These are phyloP conservation scores for Polyplosphaeria fusca DNA, from an alignment of 495 filamentous ascomycete genomes.

Conservation along the genomic window DNA sequence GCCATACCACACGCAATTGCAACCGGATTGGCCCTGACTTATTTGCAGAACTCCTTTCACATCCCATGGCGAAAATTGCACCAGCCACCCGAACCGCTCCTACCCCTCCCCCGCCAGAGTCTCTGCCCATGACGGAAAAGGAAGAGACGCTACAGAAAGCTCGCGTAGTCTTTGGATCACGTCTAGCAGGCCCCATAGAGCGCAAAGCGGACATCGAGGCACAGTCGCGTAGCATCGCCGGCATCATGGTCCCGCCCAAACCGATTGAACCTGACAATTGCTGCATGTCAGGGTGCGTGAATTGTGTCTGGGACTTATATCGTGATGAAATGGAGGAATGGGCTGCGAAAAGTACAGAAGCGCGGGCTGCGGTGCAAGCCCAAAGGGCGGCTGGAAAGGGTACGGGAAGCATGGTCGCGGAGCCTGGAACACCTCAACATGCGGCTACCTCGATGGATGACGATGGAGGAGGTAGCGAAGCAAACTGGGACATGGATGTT, in stretches of 20 bases:
- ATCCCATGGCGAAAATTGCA: constrained; percentile 42
- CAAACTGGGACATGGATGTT: constrained; percentile 58
- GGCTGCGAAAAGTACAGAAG: constrained; percentile 59
- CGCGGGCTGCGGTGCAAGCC: constrained; percentile 46
- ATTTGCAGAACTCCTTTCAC: constrained; percentile 43
- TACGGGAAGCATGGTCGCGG: constrained; percentile 41
- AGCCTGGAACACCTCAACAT: constrained; percentile 37
- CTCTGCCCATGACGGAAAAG: constrained; percentile 36
- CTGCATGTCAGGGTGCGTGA: constrained; percentile 97
- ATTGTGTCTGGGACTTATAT: constrained; percentile 93
- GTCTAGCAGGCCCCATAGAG: constrained; percentile 66
- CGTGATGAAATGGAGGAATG: constrained; percentile 89
- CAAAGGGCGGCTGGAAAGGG: constrained; percentile 39
- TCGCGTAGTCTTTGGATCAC: constrained; percentile 72
- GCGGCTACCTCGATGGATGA: constrained; percentile 68
- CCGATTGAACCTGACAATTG: constrained; percentile 95
- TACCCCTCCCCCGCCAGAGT: constrained; percentile 39
- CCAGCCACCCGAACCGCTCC: constrained; percentile 42
- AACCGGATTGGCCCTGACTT: background rate
- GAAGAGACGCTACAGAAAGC: constrained; percentile 47
- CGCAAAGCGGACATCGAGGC: constrained; percentile 58
- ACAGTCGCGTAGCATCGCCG: constrained; percentile 63
- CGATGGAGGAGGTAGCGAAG: constrained; percentile 71
- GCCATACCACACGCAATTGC: background rate
- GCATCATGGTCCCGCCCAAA: constrained; percentile 74